A percentile compares a stretch with the other conserved stretches of the same genome.
phyloP scores from a whole-genome alignment of 2,329 filamentous ascomycete species.

The Pseudogymnoascus sp. region DNA sequence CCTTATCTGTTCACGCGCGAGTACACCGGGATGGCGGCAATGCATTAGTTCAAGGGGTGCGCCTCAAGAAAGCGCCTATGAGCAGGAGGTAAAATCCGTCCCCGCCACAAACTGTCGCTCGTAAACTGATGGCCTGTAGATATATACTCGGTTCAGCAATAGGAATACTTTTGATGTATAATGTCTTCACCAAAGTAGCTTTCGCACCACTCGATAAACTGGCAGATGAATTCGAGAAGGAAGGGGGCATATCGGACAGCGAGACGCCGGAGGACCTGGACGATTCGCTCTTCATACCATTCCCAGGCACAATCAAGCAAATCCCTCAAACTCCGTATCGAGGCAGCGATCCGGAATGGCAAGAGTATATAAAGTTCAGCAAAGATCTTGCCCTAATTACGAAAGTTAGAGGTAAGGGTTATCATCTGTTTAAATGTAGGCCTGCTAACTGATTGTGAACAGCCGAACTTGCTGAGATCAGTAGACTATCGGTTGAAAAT shows the following conservation, averaged over 20 bases:
- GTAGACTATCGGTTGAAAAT: slow-evolving; percentile 35
- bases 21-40: neutral
- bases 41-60: slow-evolving; percentile 1
- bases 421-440: neutral
- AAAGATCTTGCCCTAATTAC: slow-evolving; percentile 42
- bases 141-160: slow-evolving; percentile 27
- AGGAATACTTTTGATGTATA: slow-evolving; percentile 32
- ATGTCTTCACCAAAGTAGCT: slow-evolving; percentile 39
- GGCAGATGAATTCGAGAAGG: slow-evolving; percentile 33
- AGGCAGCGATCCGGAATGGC: slow-evolving; percentile 55
- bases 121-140: slow-evolving; percentile 12
- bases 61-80: neutral
- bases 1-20: neutral
- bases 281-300: slow-evolving; percentile 49
- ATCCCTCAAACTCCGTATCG: slow-evolving; percentile 44
- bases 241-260: slow-evolving; percentile 32
- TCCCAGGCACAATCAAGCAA: slow-evolving; percentile 49
- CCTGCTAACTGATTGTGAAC: slow-evolving; percentile 17
- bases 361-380: slow-evolving; percentile 50
- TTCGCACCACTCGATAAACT: slow-evolving; percentile 37
- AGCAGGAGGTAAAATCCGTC: neutral
- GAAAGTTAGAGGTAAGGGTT: slow-evolving; percentile 16
- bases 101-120: neutral
- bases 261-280: slow-evolving; percentile 36
- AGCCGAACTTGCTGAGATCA: slow-evolving; percentile 41